phyloP scores from a whole-genome alignment of 208 protist species.

The Acanthamoeba triangularis region DNA sequence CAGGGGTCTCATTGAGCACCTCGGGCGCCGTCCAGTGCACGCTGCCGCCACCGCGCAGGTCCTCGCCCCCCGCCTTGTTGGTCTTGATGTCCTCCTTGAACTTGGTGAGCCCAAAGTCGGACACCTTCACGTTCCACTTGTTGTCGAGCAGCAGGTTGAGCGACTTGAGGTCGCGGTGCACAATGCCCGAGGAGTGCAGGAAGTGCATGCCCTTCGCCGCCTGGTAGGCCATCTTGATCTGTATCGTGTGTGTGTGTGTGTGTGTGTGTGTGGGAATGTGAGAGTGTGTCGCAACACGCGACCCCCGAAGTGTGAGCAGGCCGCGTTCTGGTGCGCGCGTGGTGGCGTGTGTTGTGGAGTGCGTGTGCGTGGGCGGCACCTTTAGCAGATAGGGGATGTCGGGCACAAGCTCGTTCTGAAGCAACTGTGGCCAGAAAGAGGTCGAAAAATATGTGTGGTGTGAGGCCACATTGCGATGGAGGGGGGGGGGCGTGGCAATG shows the following conservation, averaged over 20 bases:
- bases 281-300: no score
- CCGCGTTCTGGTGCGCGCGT: no score
- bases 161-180: conserved; percentile 31
- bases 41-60: background rate
- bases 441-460: no score
- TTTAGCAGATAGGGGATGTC: background rate
- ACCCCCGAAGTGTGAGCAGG: no score
- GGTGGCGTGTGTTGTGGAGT: no score
- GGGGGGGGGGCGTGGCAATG: no score
- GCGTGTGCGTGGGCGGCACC: background rate
- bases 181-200: conserved; percentile 17
- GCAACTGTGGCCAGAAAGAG: background rate
- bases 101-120: conserved; percentile 70
- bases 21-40: conserved; percentile 62
- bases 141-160: conserved; percentile 29
- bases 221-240: conserved; percentile 26
- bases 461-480: no score
- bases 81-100: conserved; percentile 20
- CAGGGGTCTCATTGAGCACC: conserved; percentile 28
- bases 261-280: no score
- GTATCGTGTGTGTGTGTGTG: no score
- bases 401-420: background rate
- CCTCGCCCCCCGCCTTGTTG: background rate
- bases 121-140: conserved; percentile 41
- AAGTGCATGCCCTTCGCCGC: conserved; percentile 36